Base-by-base conservation (phyloP, 2,329 filamentous ascomycete species). In the Trichocomaceae sp. region DNA sequence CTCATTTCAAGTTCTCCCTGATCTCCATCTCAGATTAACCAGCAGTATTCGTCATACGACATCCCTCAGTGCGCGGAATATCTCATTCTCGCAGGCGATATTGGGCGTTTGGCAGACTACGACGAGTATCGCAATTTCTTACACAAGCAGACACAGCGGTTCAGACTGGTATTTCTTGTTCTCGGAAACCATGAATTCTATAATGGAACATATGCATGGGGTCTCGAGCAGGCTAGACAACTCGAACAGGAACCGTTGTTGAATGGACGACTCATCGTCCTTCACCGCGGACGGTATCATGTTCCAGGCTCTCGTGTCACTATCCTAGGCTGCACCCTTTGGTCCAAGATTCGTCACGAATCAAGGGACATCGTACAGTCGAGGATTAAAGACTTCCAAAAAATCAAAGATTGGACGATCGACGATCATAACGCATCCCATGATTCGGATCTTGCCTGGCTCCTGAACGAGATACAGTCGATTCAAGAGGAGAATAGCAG, bases 311-410 rank as follows among this genome's bases (percentile, higher is more conserved):
- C 75, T 0, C 63, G 63, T 22, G 51, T 82, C n/a, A 79, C 75
- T 2, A 65, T 84, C 2, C 64, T 84, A 1, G 82, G 82, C 5
- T 83, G 79, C 58, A 82, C 80, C 1, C 69, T 85, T 0, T 83
- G 81, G 77, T 82, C 80, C 1, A 59, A 66, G 0, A 72, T 85
- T 5, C 70, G 77, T 0, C 58, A 69, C 0, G 65, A 72, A 5
- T 67, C 69, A 4, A 66, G 61, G 10, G 63, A 64, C 0, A 61
- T 73, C 4, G 75, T 84, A 13, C 47, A 66, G 23, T 64, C 65
- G 33, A 77, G 70, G 56, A 69, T 83, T 9, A 75, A 73, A 19
- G 82, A 85, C 63, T 84, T 82, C 51, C 68, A 74, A 23, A 72
- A 74, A 26, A 83, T 84, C n/a, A 41, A 64, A 15, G 67, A 63